These are phyloP conservation scores for Trichoderma sp. DNA, from an alignment of 2,329 filamentous ascomycete species.

Conservation along the genomic window DNA sequence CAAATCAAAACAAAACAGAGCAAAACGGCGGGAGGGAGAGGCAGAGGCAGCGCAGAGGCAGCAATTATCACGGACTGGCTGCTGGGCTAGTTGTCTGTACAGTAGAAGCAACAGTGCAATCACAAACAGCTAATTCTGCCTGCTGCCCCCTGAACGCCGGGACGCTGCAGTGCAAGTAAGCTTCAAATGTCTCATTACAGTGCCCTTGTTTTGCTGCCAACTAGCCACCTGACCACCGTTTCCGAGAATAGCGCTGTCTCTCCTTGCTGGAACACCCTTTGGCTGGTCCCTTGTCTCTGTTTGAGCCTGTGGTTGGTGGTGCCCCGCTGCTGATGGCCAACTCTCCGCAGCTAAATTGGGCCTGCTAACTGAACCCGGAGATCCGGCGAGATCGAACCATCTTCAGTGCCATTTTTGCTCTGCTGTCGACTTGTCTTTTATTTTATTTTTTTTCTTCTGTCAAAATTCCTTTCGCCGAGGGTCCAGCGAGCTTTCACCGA, in stretches of 20 bases:
- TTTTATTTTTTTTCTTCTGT: not conserved
- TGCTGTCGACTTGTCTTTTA: conserved; percentile 8
- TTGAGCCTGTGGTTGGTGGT: conserved; percentile 11
- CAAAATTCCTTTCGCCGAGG: conserved; percentile 9
- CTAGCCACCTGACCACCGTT: conserved; percentile 23
- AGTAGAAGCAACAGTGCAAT: not conserved
- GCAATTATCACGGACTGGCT: not conserved
- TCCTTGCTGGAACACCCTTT: not conserved
- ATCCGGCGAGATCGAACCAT: conserved; percentile 28
- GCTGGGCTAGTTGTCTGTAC: not conserved
- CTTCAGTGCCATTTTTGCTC: conserved; percentile 26
- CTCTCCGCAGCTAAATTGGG: conserved; percentile 24
- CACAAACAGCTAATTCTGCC: not conserved
- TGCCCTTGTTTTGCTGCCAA: conserved; percentile 8
- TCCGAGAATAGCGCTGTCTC: conserved; percentile 21
- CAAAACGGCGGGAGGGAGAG: not conserved
- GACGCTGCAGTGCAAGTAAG: conserved; percentile 22
- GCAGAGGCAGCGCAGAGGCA: not conserved
- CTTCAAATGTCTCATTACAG: conserved; percentile 26
- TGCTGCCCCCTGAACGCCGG: not conserved
- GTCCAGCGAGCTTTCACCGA: conserved; percentile 23
- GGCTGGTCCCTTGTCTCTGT: conserved; percentile 9
- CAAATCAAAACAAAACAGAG: not conserved
- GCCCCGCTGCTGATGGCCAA: conserved; percentile 23
- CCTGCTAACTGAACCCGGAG: conserved; percentile 21